These are phyloP conservation scores for Priceomyces melissophilus DNA, from an alignment of 805 yeast genomes.

Conservation along the genomic window DNA sequence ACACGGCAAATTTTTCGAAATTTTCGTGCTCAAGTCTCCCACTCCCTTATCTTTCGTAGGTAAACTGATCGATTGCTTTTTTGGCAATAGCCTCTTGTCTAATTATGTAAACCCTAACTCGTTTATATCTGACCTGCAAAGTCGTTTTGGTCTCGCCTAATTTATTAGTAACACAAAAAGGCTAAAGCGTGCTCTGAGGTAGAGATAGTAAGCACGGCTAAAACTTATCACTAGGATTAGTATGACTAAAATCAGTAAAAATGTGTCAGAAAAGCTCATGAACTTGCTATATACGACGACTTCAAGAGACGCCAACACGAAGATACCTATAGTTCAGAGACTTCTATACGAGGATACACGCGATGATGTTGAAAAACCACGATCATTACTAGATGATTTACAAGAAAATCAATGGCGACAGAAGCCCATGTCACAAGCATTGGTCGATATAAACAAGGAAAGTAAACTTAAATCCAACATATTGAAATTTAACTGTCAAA, in stretches of 20 bases:
- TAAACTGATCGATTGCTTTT: too few relatives aligned
- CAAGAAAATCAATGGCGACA: conserved; percentile 30
- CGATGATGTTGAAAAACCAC: conserved; percentile 5
- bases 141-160: too few relatives aligned
- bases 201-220: too few relatives aligned
- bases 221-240: too few relatives aligned
- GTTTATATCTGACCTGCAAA: too few relatives aligned
- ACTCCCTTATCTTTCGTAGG: too few relatives aligned
- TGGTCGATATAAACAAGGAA: conserved; percentile 17
- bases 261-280: conserved; percentile 24
- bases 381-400: conserved; percentile 25
- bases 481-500: conserved; percentile 34
- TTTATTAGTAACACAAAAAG: too few relatives aligned
- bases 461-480: conserved; percentile 23
- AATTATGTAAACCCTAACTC: too few relatives aligned
- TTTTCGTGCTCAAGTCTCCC: too few relatives aligned
- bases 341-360: conserved; percentile 20
- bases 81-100: too few relatives aligned
- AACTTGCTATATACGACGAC: conserved; percentile 29
- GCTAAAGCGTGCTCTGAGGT: too few relatives aligned
- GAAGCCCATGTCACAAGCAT: conserved; percentile 23
- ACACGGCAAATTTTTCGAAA: too few relatives aligned
- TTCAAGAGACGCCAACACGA: conserved; percentile 24
- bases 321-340: conserved; percentile 24
- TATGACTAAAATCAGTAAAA: conserved; percentile 12